Evolutionary conservation across 176 grass and related monocot species (phyloP).

Genomic region (Pharus latifolius): DNA sequence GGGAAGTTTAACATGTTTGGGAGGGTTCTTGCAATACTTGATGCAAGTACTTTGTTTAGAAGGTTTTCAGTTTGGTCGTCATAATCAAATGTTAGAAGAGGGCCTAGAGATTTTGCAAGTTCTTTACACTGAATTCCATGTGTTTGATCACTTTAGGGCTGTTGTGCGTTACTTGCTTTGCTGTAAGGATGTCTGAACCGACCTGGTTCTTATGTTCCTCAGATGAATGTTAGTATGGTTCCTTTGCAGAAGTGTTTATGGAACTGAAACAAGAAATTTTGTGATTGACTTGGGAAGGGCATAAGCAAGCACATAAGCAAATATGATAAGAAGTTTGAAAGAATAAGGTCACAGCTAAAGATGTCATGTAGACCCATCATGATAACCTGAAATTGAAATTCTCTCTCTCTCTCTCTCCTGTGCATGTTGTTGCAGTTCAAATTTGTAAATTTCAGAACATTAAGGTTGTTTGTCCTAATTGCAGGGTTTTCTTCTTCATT

Average conservation of each 20-base stretch:
- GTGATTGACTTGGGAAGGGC: background rate
- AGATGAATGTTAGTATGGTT: background rate
- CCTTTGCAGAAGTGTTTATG: background rate
- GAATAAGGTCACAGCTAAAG: background rate
- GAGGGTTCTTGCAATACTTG: background rate
- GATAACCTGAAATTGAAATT: background rate
- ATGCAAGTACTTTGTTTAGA: background rate
- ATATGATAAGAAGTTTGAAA: background rate
- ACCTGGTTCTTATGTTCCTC: too few species aligned
- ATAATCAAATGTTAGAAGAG: background rate
- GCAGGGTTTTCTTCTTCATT: conserved; percentile 19
- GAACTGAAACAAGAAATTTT: background rate
- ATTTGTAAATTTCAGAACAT: background rate
- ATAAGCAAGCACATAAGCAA: background rate
- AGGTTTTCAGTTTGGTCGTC: background rate
- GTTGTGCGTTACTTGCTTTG: background rate
- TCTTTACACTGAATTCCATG: background rate
- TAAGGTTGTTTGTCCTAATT: conserved; percentile 6
- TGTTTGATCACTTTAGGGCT: background rate
- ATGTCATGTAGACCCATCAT: background rate
- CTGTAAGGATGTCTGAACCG: background rate
- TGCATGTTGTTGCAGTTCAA: background rate
- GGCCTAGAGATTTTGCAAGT: background rate
- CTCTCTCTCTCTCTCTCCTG: background rate
- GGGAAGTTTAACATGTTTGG: too few species aligned